Evolutionary conservation across 2,329 filamentous ascomycete genomes (phyloP), one percentile per base, ranked within the genome.

Genomic region (Xylaria sp.): DNA sequence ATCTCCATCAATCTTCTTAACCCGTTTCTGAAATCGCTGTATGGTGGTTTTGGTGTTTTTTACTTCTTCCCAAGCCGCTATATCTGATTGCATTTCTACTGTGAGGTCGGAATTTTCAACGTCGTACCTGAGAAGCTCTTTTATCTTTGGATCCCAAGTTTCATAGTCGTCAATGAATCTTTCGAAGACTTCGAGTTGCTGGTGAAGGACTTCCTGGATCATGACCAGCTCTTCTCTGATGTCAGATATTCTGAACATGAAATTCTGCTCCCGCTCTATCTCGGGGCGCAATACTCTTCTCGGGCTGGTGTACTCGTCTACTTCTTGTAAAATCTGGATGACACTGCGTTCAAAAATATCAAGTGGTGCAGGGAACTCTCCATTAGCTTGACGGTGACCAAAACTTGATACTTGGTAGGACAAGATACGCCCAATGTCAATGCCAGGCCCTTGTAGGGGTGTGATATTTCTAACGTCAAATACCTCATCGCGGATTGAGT

Each of bases 151-250:
- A 15, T 43, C 15, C 9, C 37, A n/a, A 2, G 4, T 2, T 42
- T 59, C 55, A 7, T 35, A 47, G 15, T 63, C 59, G 1, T 56
- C 21, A 23, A 65, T 59, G 2, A 60, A 38, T 3, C 14, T 43
- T 5, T 28, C 2, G 1, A 63, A 3, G 15, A 65, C 35, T n/a
- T 60, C 46, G 2, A 46, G 46, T 23, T 65, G 63, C 31, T 65
- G 63, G 12, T 3, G 8, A 1, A 65, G 42, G 1, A 65, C 25
- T 9, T 51, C 28, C 14, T 49, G 51, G 14, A 65, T 60, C 63
- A 65, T 65, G 4, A n/a, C 50, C 11, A 62, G n/a, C 45, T 65
- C 59, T 31, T 62, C 59, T 42, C 59, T 54, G 14, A 65, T 46
- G 23, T 65, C 59, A 19, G 49, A 17, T 31, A 65, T 62, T 37